Evolutionary conservation across 345 rosid genomes (phyloP), one percentile per base, ranked within the genome.

Genomic region (Atalantia buxifolia): DNA sequence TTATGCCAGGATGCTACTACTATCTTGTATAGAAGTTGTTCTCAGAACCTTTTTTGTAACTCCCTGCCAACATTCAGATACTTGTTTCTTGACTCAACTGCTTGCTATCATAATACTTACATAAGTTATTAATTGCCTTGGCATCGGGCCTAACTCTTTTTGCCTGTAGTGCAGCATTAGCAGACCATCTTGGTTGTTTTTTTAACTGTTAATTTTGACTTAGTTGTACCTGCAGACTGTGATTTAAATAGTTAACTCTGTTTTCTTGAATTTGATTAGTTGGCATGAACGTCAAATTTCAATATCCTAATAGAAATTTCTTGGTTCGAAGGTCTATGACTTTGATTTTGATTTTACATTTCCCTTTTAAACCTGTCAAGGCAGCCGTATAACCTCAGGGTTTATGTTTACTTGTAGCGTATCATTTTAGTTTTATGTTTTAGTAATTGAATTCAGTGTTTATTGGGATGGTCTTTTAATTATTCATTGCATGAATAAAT

Each of bases 391-490:
- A 71, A 78, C 48, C 35, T 81, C 68, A 30, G 24, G 8, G 63
- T 33, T 30, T 67, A 45, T 71, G 56, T 76, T 59, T 28, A 12
- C 53, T 73, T 77, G 78, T 91, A 92, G 93, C n/a, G n/a, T n/a
- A n/a, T n/a, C n/a, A n/a, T n/a, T n/a, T n/a, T n/a, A n/a, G n/a
- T n/a, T n/a, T n/a, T n/a, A n/a, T n/a, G n/a, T n/a, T n/a, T n/a
- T n/a, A n/a, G n/a, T n/a, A n/a, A n/a, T n/a, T n/a, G n/a, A n/a
- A n/a, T n/a, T n/a, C n/a, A n/a, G n/a, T n/a, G n/a, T n/a, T n/a
- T n/a, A n/a, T n/a, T n/a, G n/a, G n/a, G n/a, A n/a, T n/a, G n/a
- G n/a, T n/a, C n/a, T n/a, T n/a, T n/a, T n/a, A n/a, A n/a, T n/a
- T n/a, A n/a, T n/a, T 1, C 14, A 22, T 18, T 70, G 4, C 9